Conservation (phyloP, 1,284 basidiomycete genomes). For the Pseudozyma sp. region DNA sequence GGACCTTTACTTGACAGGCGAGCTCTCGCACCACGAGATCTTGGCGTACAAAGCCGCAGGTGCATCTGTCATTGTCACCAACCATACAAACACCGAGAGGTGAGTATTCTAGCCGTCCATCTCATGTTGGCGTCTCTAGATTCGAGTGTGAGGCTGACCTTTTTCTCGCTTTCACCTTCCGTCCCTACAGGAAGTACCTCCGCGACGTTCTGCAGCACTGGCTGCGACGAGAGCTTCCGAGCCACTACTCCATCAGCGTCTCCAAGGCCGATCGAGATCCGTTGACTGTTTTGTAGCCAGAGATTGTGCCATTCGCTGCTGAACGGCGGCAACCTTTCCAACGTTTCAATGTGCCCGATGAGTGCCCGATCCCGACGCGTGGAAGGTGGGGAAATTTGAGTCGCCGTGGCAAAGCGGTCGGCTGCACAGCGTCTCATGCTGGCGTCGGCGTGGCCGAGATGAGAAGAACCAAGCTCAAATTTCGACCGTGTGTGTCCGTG, state of each 20-base stretch:
- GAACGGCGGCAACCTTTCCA: too few relatives aligned
- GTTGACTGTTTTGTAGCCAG: constrained; percentile 35
- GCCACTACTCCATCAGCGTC: constrained; percentile 24
- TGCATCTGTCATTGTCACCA: constrained; percentile 62
- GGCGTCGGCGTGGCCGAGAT: background rate
- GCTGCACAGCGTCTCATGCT: background rate
- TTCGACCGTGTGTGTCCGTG: constrained; percentile 20
- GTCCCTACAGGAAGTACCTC: constrained; percentile 47
- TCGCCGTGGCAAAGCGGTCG: background rate
- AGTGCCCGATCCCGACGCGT: constrained; percentile 13
- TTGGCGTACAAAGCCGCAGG: constrained; percentile 61
- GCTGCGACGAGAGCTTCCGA: constrained; percentile 27
- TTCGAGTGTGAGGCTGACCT: background rate
- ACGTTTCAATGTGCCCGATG: background rate
- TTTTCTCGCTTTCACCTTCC: background rate
- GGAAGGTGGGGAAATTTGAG: constrained; percentile 14
- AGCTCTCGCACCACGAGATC: constrained; percentile 65
- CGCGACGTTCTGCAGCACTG: constrained; percentile 48
- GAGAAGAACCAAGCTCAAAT: constrained; percentile 27
- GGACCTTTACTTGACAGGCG: constrained; percentile 64
- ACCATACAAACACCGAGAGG: constrained; percentile 66
- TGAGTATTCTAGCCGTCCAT: constrained; percentile 6
- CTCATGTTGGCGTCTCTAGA: too few relatives aligned
- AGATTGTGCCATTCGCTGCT: background rate
- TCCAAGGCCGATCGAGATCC: constrained; percentile 46